These are phyloP conservation scores for Coniochaeta sp. DNA, from an alignment of 2,329 filamentous ascomycete genomes.

Conservation along the genomic window DNA sequence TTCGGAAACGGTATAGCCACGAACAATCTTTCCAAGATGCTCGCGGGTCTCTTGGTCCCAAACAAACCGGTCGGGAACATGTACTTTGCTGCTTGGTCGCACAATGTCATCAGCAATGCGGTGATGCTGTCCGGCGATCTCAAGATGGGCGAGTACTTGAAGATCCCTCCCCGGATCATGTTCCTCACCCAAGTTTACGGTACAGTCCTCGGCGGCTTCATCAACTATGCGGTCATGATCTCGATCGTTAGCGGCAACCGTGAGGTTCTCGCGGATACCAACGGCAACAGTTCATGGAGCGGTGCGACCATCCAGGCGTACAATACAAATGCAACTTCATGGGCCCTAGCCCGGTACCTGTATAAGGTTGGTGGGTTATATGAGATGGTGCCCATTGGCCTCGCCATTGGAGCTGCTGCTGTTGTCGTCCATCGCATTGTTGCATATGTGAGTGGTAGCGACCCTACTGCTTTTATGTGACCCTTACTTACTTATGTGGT, in stretches of 20 bases:
- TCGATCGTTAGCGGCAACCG: slow-evolving; percentile 41
- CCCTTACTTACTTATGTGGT: slow-evolving; percentile 4
- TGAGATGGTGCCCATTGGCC: slow-evolving; percentile 39
- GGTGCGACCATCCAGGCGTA: slow-evolving; percentile 42
- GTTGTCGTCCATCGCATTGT: slow-evolving; percentile 38
- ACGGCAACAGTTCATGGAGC: slow-evolving; percentile 45
- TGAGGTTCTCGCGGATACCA: slow-evolving; percentile 33
- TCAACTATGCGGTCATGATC: slow-evolving; percentile 51
- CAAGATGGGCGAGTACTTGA: slow-evolving; percentile 55
- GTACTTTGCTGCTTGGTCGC: slow-evolving; percentile 53
- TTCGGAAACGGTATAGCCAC: slow-evolving; percentile 52
- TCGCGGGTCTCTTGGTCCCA: slow-evolving; percentile 43
- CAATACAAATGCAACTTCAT: slow-evolving; percentile 38
- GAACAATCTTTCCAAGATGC: slow-evolving; percentile 46
- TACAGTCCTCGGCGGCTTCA: slow-evolving; percentile 42
- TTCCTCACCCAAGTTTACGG: slow-evolving; percentile 49
- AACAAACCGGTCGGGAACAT: slow-evolving; percentile 46
- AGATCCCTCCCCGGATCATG: slow-evolving; percentile 47
- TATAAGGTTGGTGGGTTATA: slow-evolving; percentile 38
- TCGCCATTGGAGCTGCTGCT: slow-evolving; percentile 37
- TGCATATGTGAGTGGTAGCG: slow-evolving; percentile 23
- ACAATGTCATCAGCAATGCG: slow-evolving; percentile 44
- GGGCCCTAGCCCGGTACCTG: slow-evolving; percentile 45
- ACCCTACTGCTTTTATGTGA: not conserved
- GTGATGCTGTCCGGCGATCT: slow-evolving; percentile 44